Evolutionary conservation across 2,329 filamentous ascomycete species (phyloP).

Genomic region (Capronia epimyces): DNA sequence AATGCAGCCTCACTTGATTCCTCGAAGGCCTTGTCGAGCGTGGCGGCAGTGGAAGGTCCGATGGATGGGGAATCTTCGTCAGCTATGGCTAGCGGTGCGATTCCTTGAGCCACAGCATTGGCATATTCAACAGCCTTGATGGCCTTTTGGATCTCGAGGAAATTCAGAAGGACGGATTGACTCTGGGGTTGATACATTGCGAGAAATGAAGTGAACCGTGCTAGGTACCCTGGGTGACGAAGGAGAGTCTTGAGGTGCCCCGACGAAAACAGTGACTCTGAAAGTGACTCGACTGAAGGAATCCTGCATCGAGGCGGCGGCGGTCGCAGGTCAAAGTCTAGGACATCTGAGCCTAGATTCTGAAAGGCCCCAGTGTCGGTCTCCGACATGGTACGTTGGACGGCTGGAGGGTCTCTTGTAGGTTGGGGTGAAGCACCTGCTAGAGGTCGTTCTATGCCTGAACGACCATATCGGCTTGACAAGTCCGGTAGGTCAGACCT

Average conservation of each 20-base stretch:
- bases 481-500: neutral
- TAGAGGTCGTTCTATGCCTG: slow-evolving; percentile 10
- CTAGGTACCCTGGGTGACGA: slow-evolving; percentile 34
- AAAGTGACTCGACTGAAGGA: slow-evolving; percentile 35
- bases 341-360: slow-evolving; percentile 15
- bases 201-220: slow-evolving; percentile 38
- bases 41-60: slow-evolving; percentile 31
- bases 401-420: neutral
- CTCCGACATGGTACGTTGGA: slow-evolving; percentile 13
- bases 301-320: slow-evolving; percentile 35
- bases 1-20: slow-evolving; percentile 32
- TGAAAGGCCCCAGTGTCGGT: neutral
- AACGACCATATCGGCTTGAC: slow-evolving; percentile 3
- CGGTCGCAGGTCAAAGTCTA: slow-evolving; percentile 38
- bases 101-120: slow-evolving; percentile 38
- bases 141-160: slow-evolving; percentile 40
- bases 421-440: neutral
- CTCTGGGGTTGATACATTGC: slow-evolving; percentile 37
- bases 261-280: slow-evolving; percentile 39
- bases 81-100: slow-evolving; percentile 30
- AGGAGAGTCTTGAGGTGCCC: slow-evolving; percentile 43
- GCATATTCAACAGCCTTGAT: slow-evolving; percentile 42
- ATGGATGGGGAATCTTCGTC: slow-evolving; percentile 1
- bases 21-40: slow-evolving; percentile 37
- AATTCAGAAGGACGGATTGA: slow-evolving; percentile 34